Evolutionary conservation across 2,329 filamentous ascomycete genomes (phyloP).

Genomic region (Leptographium wingfieldii): DNA sequence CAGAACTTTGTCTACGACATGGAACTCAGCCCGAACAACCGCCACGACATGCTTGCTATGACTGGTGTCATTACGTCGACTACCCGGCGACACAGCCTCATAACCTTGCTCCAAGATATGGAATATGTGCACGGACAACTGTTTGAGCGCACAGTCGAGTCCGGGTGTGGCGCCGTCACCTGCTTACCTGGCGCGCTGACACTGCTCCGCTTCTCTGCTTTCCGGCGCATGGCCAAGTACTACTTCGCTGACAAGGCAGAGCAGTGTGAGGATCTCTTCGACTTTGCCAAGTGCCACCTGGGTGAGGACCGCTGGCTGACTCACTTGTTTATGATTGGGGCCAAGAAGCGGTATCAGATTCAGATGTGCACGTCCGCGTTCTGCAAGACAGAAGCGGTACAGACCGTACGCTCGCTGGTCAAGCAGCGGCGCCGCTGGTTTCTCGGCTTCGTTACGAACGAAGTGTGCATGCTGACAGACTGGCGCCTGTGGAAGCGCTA

Average conservation of each 20-base stretch:
- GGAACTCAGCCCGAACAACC: slow-evolving; percentile 89
- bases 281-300: slow-evolving; percentile 89
- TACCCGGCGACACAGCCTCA: slow-evolving; percentile 73
- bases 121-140: slow-evolving; percentile 96
- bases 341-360: slow-evolving; percentile 85
- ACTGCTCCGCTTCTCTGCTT: slow-evolving; percentile 90
- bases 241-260: slow-evolving; percentile 97
- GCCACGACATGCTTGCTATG: slow-evolving; percentile 91
- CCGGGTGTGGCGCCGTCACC: slow-evolving; percentile 84
- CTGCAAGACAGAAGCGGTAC: slow-evolving; percentile 95
- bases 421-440: slow-evolving; percentile 97
- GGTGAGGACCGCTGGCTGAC: slow-evolving; percentile 96
- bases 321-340: slow-evolving; percentile 97
- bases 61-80: slow-evolving; percentile 95
- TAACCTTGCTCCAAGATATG: slow-evolving; percentile 93
- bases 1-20: slow-evolving; percentile 99
- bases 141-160: slow-evolving; percentile 91
- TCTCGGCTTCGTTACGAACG: slow-evolving; percentile 92
- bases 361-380: slow-evolving; percentile 97
- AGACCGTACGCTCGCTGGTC: slow-evolving; percentile 70
- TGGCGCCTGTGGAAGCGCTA: slow-evolving; percentile 84
- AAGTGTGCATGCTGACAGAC: slow-evolving; percentile 96
- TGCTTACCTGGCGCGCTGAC: slow-evolving; percentile 92
- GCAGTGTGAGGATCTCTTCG: slow-evolving; percentile 89
- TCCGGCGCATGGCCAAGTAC: slow-evolving; percentile 92